Evolutionary conservation across 108 stramenopile species (phyloP), one percentile per base, ranked within the genome.

Genomic region (Phaeodactylum tricornutum): DNA sequence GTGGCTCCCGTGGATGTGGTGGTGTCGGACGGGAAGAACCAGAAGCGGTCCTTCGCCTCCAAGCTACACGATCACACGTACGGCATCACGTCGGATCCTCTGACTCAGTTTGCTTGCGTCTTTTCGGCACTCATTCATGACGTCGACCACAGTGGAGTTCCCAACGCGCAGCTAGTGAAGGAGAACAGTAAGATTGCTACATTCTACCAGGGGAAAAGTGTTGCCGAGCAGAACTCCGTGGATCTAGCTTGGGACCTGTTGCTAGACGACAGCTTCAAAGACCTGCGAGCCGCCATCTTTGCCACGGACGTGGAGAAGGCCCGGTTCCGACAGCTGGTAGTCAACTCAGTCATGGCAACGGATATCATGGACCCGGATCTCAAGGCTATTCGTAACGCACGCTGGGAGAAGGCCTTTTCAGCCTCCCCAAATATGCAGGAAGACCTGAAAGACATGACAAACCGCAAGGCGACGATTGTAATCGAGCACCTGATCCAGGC

Each of bases 121-220:
- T 74, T 64, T 33, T 55, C 51, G 29, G 67, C 64, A 16, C 34
- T 69, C 21, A 74, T 74, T n/a, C 72, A 74, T 34, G 72, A 74
- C 38, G 72, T 69, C 38, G 67, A 69, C 29, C 72, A 74, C 32
- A 50, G 55, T 36, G 72, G 72, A 24, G 62, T 74, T 23, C 72
- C 72, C 1, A 74, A 74, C 32, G 50, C 61, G 11, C 43, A 46
- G 15, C 68, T 74, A 1, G 53, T 63, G 33, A 47, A 24, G 2
- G 72, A 74, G 43, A 48, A 69, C 1, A 46, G 57, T 27, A 55
- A 47, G 12, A 30, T 66, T 20, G 59, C 55, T 9, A 19, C 37
- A 12, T 36, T 43, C 8, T 66, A 66, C 28, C 44, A 38, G 2
- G 43, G 32, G n/a, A 62, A 42, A 42, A 66, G 62, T 50, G 67